Evolutionary conservation across 306 rosid genomes (phyloP).

Genomic region (Rosa rugosa): DNA sequence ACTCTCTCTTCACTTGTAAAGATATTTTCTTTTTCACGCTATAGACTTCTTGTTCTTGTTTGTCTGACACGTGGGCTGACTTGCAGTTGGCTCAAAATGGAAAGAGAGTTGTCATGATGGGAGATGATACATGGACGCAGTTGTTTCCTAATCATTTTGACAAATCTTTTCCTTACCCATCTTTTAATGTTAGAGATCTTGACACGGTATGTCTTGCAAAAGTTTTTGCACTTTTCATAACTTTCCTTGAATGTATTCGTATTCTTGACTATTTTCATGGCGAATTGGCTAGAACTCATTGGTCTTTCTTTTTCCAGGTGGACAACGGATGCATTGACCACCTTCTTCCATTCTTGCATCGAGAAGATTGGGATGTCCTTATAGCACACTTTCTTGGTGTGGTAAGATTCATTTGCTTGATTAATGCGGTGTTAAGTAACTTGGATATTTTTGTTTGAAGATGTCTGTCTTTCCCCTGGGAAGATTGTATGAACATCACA

Average conservation of each 20-base stretch:
- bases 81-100: conserved; percentile 85
- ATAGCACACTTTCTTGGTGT: conserved; percentile 97
- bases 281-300: conserved; percentile 2
- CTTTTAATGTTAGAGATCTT: conserved; percentile 97
- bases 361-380: conserved; percentile 97
- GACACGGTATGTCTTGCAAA: conserved; percentile 58
- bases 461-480: neutral
- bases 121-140: conserved; percentile 98
- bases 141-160: conserved; percentile 86
- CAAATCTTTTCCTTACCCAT: conserved; percentile 80
- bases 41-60: neutral
- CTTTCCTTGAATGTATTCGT: conserved; percentile 8
- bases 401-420: conserved; percentile 50
- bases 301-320: conserved; percentile 52
- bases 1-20: conserved; percentile 4
- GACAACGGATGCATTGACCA: conserved; percentile 93
- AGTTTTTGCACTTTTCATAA: conserved; percentile 13
- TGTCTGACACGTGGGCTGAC: conserved; percentile 17
- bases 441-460: conserved; percentile 6
- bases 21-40: neutral
- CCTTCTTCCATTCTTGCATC: conserved; percentile 74
- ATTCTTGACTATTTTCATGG: conserved; percentile 19
- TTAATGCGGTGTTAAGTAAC: neutral
- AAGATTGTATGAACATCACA: neutral
- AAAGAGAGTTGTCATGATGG: conserved; percentile 95